phyloP scores from a whole-genome alignment of 345 rosid species.

The Excoecaria cochinchinensis region DNA sequence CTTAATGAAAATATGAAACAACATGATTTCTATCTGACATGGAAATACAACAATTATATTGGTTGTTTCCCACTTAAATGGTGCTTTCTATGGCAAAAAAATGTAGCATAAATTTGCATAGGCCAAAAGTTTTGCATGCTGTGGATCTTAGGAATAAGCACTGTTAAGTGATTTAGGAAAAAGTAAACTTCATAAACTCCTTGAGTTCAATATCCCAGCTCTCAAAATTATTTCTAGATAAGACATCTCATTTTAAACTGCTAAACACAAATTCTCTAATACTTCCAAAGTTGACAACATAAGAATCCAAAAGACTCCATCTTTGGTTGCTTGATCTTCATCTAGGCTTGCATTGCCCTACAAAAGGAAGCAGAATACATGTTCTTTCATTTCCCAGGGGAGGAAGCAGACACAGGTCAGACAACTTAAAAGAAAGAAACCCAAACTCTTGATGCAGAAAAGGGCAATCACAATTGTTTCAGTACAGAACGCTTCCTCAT shows the following conservation, averaged over 20 bases:
- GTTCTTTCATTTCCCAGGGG: conserved; percentile 37
- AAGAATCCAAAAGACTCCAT: conserved; percentile 43
- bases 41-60: neutral
- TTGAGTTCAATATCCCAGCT: conserved; percentile 10
- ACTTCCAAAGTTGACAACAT: conserved; percentile 28
- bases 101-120: neutral
- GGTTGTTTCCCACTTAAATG: neutral
- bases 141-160: neutral
- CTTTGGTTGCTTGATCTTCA: conserved; percentile 58
- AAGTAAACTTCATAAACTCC: conserved; percentile 7
- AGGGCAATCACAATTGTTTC: conserved; percentile 4
- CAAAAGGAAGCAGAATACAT: conserved; percentile 53
- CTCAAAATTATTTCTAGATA: conserved; percentile 19
- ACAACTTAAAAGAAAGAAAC: neutral
- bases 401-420: conserved; percentile 22
- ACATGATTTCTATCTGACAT: neutral
- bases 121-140: neutral
- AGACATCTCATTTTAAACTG: conserved; percentile 13
- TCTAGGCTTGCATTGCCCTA: conserved; percentile 88
- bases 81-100: neutral
- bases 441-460: conserved; percentile 15
- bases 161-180: neutral
- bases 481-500: neutral
- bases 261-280: conserved; percentile 11
- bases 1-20: no score